Evolutionary conservation across 305 asterid species (phyloP).

Genomic region (Fraxinus sp.): DNA sequence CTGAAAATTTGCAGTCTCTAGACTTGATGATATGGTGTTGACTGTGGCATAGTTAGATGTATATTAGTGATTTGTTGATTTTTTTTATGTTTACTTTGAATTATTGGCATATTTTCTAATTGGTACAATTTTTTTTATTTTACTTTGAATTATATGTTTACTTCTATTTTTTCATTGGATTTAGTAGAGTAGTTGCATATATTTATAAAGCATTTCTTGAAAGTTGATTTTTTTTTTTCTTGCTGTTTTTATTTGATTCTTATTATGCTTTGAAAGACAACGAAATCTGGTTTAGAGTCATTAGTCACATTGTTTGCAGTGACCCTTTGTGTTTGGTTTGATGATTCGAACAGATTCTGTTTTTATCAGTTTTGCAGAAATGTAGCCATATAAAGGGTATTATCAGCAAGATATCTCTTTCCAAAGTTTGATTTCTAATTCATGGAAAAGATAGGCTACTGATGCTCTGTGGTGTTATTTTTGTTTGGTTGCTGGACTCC

Average conservation of each 20-base stretch:
- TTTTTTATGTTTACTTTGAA: conserved; percentile 3
- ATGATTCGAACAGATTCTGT: conserved; percentile 6
- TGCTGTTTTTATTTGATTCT: background rate
- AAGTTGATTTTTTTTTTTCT: conserved; percentile 9
- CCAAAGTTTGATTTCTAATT: conserved; percentile 2
- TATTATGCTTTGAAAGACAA: background rate
- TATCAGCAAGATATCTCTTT: conserved; percentile 9
- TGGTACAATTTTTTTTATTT: background rate
- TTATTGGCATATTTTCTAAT: conserved; percentile 16
- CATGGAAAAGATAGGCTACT: background rate
- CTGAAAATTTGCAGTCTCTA: background rate
- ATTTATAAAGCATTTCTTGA: background rate
- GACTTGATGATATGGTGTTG: background rate
- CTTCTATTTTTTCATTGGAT: background rate
- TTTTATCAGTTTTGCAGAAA: background rate
- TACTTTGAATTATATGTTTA: background rate
- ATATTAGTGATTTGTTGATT: conserved; percentile 5
- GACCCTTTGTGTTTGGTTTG: conserved; percentile 15
- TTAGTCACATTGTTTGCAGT: background rate
- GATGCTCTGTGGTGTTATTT: background rate
- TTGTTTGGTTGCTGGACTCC: background rate
- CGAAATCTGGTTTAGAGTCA: background rate
- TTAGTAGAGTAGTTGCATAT: background rate
- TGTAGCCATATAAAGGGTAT: background rate
- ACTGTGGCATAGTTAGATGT: background rate